phyloP scores from a whole-genome alignment of 352 stramenopile genomes.

The Phytopythium vexans region DNA sequence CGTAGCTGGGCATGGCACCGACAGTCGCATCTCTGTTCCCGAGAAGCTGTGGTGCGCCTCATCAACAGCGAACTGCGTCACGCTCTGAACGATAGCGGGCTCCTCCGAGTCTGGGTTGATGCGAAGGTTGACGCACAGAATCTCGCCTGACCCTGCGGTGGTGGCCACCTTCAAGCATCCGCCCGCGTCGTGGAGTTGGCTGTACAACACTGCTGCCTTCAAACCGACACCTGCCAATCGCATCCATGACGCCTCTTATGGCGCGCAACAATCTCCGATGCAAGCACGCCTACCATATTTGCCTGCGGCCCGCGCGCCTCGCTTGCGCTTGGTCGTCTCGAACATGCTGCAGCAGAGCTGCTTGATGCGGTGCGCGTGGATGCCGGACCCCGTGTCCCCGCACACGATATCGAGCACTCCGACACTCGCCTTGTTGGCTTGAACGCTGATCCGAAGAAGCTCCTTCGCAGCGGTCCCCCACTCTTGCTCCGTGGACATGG shows the following conservation, averaged over 20 bases:
- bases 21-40: slow-evolving; percentile 73
- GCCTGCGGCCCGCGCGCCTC: slow-evolving; percentile 12
- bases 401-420: slow-evolving; percentile 64
- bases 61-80: slow-evolving; percentile 54
- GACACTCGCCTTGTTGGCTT: slow-evolving; percentile 16
- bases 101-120: slow-evolving; percentile 64
- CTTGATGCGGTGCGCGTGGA: slow-evolving; percentile 58
- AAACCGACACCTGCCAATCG: slow-evolving; percentile 47
- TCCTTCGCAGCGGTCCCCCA: slow-evolving; percentile 23
- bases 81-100: slow-evolving; percentile 52
- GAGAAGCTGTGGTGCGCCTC: slow-evolving; percentile 69
- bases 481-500: slow-evolving; percentile 13
- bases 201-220: slow-evolving; percentile 77
- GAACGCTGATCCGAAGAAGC: slow-evolving; percentile 48
- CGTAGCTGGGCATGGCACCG: slow-evolving; percentile 39
- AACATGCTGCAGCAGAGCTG: slow-evolving; percentile 69
- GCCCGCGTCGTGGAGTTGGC: slow-evolving; percentile 36
- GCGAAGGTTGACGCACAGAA: slow-evolving; percentile 65
- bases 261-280: not conserved
- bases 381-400: slow-evolving; percentile 68
- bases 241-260: not conserved
- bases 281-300: slow-evolving; percentile 47
- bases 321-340: slow-evolving; percentile 53
- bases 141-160: slow-evolving; percentile 51
- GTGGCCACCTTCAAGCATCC: slow-evolving; percentile 61